These are phyloP conservation scores for Solanum pimpinellifolium DNA, from an alignment of 257 asterid species.

Conservation along the genomic window DNA sequence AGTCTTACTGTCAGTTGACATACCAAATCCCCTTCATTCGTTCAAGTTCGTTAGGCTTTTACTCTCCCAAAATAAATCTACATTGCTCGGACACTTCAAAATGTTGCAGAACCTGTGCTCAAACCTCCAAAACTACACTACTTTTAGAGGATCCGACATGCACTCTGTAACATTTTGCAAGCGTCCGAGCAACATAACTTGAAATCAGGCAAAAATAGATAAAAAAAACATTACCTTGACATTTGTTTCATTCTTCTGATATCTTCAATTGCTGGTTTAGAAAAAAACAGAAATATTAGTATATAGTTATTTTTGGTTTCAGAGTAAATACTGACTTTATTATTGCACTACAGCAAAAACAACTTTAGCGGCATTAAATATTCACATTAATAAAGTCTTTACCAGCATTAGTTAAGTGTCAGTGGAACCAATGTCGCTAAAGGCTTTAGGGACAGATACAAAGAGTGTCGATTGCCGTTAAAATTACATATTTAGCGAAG, in stretches of 20 bases:
- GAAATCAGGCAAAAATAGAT: not conserved
- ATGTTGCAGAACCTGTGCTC: not conserved
- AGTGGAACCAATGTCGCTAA: too few relatives aligned
- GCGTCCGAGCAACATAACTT: not conserved
- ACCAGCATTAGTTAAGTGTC: too few relatives aligned
- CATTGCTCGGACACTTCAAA: not conserved
- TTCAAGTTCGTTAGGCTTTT: not conserved
- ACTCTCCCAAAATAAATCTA: not conserved
- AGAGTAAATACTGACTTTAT: not conserved
- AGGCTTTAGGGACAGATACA: too few relatives aligned
- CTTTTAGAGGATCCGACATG: not conserved
- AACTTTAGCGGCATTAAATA: too few relatives aligned
- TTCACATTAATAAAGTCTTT: too few relatives aligned
- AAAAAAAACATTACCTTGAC: constrained; percentile 15
- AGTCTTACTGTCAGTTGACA: not conserved
- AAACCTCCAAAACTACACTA: not conserved
- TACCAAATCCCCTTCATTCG: not conserved
- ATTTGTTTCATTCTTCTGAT: not conserved
- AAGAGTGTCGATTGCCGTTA: too few relatives aligned
- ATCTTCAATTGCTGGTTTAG: constrained; percentile 20
- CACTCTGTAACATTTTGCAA: not conserved
- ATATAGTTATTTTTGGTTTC: not conserved
- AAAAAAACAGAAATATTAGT: not conserved
- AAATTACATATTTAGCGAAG: too few relatives aligned
- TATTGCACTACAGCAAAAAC: not conserved